A percentile compares a stretch with the other conserved stretches of the same genome.
Conservation (phyloP, 2,329 filamentous ascomycete species). For the Meredithiella fracta region DNA sequence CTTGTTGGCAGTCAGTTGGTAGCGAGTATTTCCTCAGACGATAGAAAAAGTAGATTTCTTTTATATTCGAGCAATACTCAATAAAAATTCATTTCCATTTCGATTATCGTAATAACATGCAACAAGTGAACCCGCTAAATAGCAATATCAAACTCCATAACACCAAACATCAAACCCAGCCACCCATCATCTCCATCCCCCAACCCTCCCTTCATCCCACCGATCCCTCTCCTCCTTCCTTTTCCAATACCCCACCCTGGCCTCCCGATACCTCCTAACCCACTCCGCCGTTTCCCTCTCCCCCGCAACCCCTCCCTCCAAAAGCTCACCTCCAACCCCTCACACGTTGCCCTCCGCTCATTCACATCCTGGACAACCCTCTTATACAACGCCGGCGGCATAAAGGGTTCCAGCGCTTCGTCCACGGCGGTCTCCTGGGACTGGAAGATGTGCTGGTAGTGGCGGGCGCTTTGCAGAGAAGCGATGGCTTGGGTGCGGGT, state of each 20-base stretch:
- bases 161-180: neutral
- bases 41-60: no score
- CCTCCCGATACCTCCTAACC: conserved; percentile 65
- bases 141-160: neutral
- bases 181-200: conserved; percentile 68
- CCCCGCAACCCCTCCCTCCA: conserved; percentile 31
- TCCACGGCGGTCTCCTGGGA: conserved; percentile 41
- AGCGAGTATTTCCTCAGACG: no score
- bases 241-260: conserved; percentile 60
- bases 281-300: conserved; percentile 79
- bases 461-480: conserved; percentile 27
- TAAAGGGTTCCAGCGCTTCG: conserved; percentile 64
- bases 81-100: neutral
- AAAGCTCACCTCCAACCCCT: conserved; percentile 83
- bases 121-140: neutral
- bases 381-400: conserved; percentile 73
- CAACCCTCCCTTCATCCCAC: conserved; percentile 92
- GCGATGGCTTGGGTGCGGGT: conserved; percentile 53
- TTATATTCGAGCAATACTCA: no score
- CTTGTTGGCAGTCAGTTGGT: no score
- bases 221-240: conserved; percentile 75
- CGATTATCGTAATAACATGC: no score
- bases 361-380: conserved; percentile 57
- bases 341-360: conserved; percentile 69
- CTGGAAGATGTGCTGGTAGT: neutral